Evolutionary conservation across 352 stramenopile species (phyloP).

Genomic region (Phytophthora pini): DNA sequence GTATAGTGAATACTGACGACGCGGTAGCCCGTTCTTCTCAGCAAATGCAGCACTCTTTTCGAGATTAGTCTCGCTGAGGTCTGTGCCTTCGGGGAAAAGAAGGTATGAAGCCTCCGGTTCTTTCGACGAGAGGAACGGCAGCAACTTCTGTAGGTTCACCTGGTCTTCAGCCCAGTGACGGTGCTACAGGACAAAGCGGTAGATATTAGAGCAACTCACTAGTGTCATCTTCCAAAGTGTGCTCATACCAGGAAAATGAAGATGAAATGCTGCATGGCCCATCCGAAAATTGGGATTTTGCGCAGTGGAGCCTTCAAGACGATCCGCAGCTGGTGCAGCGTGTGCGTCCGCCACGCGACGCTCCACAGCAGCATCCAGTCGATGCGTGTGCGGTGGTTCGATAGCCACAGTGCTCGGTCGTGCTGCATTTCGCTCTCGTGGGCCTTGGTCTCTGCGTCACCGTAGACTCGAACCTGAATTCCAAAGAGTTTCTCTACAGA

Average conservation of each 20-base stretch:
- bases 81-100: slow-evolving; percentile 85
- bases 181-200: slow-evolving; percentile 35
- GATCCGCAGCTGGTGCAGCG: slow-evolving; percentile 68
- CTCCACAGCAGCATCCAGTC: slow-evolving; percentile 89
- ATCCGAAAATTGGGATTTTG: slow-evolving; percentile 79
- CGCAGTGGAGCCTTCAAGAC: slow-evolving; percentile 81
- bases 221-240: neutral
- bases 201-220: neutral
- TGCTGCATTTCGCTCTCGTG: slow-evolving; percentile 48
- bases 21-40: slow-evolving; percentile 48
- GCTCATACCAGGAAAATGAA: slow-evolving; percentile 78
- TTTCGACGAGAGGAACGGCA: slow-evolving; percentile 57
- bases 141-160: slow-evolving; percentile 51
- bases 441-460: slow-evolving; percentile 62
- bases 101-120: slow-evolving; percentile 74
- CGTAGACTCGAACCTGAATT: slow-evolving; percentile 67
- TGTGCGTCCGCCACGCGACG: slow-evolving; percentile 58
- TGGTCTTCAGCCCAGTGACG: slow-evolving; percentile 73
- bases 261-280: slow-evolving; percentile 88
- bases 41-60: slow-evolving; percentile 71
- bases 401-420: slow-evolving; percentile 76
- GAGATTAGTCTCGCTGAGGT: slow-evolving; percentile 71
- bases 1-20: slow-evolving; percentile 74
- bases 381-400: slow-evolving; percentile 84
- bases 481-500: slow-evolving; percentile 63